Percentiles rank a stretch among this genome's conserved stretches.
phyloP scores from a whole-genome alignment of 352 stramenopile species.

The Phytophthora melonis region DNA sequence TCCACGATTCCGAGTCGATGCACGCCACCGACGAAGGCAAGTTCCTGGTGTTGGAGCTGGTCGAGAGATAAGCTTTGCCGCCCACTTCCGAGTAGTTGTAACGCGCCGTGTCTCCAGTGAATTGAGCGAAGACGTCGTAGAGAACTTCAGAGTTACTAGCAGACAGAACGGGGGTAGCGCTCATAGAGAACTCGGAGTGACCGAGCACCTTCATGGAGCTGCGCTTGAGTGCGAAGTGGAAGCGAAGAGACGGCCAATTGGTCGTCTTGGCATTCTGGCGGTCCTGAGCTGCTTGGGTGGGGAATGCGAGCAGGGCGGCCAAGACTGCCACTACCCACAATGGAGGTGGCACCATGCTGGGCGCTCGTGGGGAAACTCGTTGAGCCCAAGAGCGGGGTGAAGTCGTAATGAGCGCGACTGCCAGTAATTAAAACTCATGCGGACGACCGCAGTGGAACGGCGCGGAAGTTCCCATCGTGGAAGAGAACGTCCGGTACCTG shows the following conservation, averaged over 20 bases:
- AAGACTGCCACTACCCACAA: no score
- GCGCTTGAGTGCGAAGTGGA: background rate
- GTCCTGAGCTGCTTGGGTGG: background rate
- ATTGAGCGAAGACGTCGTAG: conserved; percentile 9
- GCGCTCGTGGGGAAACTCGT: no score
- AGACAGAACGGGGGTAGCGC: conserved; percentile 2
- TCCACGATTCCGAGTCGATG: background rate
- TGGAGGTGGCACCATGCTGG: no score
- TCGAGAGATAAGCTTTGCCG: background rate
- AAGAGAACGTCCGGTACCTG: no score
- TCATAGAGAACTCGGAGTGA: conserved; percentile 11
- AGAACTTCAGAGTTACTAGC: background rate
- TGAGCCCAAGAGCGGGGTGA: no score
- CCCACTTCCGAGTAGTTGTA: background rate
- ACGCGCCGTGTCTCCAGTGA: background rate
- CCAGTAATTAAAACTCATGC: no score
- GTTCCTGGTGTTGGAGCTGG: background rate
- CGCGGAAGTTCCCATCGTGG: no score
- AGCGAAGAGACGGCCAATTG: background rate
- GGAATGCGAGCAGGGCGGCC: no score
- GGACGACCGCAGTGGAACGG: no score
- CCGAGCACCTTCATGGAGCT: background rate
- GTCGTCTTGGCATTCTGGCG: background rate
- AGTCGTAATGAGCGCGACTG: no score
- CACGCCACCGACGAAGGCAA: background rate